Evolutionary conservation across 345 rosid species (phyloP), one percentile per base, ranked within the genome.

Genomic region (Eucalyptus grandis): DNA sequence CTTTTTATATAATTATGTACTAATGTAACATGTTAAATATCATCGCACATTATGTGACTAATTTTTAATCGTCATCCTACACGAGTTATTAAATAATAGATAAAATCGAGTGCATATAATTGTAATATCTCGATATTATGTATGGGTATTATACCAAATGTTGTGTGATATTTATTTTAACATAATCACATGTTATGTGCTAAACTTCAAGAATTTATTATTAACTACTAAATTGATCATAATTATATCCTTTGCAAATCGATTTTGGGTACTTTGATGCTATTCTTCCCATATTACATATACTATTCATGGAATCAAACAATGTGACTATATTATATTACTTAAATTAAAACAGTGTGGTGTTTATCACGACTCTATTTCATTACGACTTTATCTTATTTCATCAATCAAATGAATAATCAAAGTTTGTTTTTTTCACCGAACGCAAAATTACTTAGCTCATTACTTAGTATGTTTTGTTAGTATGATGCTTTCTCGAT

Each of bases 391-490:
- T 67, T 67, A 67, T 67, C 21, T 67, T 67, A 31, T 30, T 62
- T 30, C 37, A 14, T 60, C 69, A 27, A 27, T 60, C 4, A 4
- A 27, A 60, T 13, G 56, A 7, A 53, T 53, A 17, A 53, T 53
- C 0, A 9, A 0, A 51, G 22, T 7, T 51, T 3, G 8, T 30
- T 24, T 60, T 60, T 62, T 62, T 62, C 72, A n/a, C 2, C 0
- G 1, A 65, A 30, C 5, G 1, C 5, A 5, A 65, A 65, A 65
- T 65, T 31, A 31, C 22, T 67, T 31, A 67, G 40, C 40, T 67
- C 40, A 67, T 37, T 37, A 37, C 40, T 37, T 37, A 67, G 19
- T 67, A 65, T 7, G 17, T 67, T 31, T 67, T 67, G 43, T 31
- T 16, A 15, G 43, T 31, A 31, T 16, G 43, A 67, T 67, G 43